Evolutionary conservation across 371 early-diverging fungal species (phyloP), one percentile per base, ranked within the genome.

Genomic region (Circinella minor): DNA sequence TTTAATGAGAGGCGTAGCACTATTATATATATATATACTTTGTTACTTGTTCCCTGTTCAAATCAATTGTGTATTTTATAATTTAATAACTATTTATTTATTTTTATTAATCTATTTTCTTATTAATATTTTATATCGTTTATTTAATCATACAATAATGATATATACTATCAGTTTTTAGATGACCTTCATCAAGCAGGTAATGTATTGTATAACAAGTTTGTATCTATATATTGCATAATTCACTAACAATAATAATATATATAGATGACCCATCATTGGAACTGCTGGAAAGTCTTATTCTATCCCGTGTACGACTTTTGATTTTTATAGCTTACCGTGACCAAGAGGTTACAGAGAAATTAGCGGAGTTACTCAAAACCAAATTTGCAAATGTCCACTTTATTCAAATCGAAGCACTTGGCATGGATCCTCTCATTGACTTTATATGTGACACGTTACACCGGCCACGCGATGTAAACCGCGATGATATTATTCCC

Each of bases 181-280:
- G 84, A 83, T 57, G 84, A 83, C 63, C 47, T 81, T n/a, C 84
- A 83, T 51, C 74, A 78, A 71, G 84, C 83, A 62, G 75, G 75
- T 75, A 71, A 48, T 20, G 13, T 17, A 10, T 39, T 14, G 4
- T 17, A 5, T 5, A 13, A 51, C 51, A 7, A 13, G 7, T 27
- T 37, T 9, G 13, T 39, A 14, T 18, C 36, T 27, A 62, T 39
- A 6, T 9, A 51, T 39, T 27, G 27, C 27, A 27, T 15, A 65
- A 51, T 3, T 36, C 15, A 54, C 48, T 10, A 27, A 51, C 36
- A 39, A 57, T 7, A 54, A 7, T 49, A 13, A n/a, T 48, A n/a
- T 48, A 18, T 34, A 7, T 46, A 69, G 84, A 83, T 63, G 80
- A 83, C 8, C 78, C 81, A 1, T 83, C 84, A 8, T 34, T 81